phyloP scores from a whole-genome alignment of 345 rosid species.

The Salix purpurea region DNA sequence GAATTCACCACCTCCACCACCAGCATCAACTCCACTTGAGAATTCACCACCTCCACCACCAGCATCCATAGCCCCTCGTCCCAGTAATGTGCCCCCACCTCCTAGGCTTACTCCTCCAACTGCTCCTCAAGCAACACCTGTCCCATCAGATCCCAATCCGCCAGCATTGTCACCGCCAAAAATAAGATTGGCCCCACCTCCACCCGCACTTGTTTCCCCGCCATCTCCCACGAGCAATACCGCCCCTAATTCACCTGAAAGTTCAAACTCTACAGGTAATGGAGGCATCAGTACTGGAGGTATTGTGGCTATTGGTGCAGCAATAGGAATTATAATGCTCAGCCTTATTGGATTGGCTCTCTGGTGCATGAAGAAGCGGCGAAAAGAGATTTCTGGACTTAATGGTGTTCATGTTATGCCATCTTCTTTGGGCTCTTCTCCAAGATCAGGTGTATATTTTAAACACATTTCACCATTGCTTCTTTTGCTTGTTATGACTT shows the following conservation, averaged over 20 bases:
- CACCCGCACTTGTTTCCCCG: slow-evolving; percentile 23
- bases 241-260: slow-evolving; percentile 30
- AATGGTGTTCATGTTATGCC: slow-evolving; percentile 66
- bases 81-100: slow-evolving; percentile 32
- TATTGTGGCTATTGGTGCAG: slow-evolving; percentile 49
- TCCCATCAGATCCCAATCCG: slow-evolving; percentile 38
- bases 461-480: not conserved
- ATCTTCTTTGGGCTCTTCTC: slow-evolving; percentile 51
- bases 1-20: not conserved
- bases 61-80: slow-evolving; percentile 15
- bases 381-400: slow-evolving; percentile 39
- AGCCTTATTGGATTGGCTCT: slow-evolving; percentile 47
- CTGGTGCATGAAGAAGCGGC: slow-evolving; percentile 59
- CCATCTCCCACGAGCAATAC: slow-evolving; percentile 27
- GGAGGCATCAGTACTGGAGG: slow-evolving; percentile 37
- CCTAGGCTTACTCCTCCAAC: slow-evolving; percentile 26
- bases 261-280: slow-evolving; percentile 23
- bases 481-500: not conserved
- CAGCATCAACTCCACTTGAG: not conserved
- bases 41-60: not conserved
- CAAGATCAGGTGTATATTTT: slow-evolving; percentile 56
- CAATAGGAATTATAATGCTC: slow-evolving; percentile 49
- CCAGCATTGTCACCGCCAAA: slow-evolving; percentile 34
- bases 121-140: slow-evolving; percentile 29
- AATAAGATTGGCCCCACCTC: slow-evolving; percentile 34